Conservation (phyloP, 2,329 filamentous ascomycete genomes). For the Metarhizium guizhouense region DNA sequence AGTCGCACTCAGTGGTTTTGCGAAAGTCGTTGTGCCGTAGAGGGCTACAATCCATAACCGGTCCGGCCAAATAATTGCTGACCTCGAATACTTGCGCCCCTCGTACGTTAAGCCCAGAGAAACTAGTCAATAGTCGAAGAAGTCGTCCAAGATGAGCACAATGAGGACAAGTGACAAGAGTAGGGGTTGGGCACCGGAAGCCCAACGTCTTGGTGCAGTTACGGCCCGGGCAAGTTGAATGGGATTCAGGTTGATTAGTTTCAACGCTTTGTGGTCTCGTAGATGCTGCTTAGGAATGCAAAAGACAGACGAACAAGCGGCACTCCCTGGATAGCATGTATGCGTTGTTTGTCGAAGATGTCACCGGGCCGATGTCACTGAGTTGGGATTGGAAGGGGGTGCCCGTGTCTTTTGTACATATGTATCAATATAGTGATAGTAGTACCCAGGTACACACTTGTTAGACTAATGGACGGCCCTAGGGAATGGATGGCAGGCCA, state of each 20-base stretch:
- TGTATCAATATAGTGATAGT: constrained; percentile 11
- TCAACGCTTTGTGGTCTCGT: neutral
- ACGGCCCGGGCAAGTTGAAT: too few relatives aligned
- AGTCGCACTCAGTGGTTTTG: constrained; percentile 15
- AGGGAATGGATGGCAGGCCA: constrained; percentile 4
- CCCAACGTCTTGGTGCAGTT: neutral
- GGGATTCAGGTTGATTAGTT: neutral
- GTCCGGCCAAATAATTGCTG: constrained; percentile 1
- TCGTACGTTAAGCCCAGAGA: neutral
- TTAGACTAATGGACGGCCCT: constrained; percentile 10
- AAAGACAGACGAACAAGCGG: neutral
- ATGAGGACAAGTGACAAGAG: neutral
- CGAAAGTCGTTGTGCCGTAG: constrained; percentile 20
- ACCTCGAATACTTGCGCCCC: neutral
- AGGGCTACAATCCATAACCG: constrained; percentile 34
- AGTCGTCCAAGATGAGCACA: neutral
- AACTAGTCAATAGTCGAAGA: neutral
- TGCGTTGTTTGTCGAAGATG: neutral
- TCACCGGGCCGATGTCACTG: neutral
- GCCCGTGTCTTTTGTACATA: constrained; percentile 18
- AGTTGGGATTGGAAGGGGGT: neutral
- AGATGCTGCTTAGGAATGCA: neutral
- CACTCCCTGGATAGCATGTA: neutral
- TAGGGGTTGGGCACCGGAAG: neutral
- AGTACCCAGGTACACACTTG: constrained; percentile 13